A percentile compares a stretch with the other conserved stretches of the same genome.
phyloP scores from a whole-genome alignment of 2,329 filamentous ascomycete genomes.

The Verticillium tricorpus region DNA sequence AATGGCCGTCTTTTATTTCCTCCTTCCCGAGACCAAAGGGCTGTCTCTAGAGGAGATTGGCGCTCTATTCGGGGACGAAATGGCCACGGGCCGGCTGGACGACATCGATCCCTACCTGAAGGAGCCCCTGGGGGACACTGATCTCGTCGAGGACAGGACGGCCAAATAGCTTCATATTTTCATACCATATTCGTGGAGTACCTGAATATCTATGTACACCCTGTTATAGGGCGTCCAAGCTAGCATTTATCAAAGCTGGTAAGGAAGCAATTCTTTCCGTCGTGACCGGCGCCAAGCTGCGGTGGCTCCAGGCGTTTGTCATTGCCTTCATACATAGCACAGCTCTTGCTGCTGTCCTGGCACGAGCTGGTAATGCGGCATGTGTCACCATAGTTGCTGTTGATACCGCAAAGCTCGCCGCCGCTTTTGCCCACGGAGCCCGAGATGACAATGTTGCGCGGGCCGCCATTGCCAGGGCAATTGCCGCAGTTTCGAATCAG shows the following conservation, averaged over 20 bases:
- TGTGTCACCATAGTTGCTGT: constrained; percentile 28
- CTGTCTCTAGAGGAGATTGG: too few species aligned
- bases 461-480: constrained; percentile 36
- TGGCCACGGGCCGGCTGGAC: too few species aligned
- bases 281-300: constrained; percentile 7
- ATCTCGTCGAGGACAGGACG: too few species aligned
- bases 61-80: too few species aligned
- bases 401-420: constrained; percentile 32
- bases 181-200: too few species aligned
- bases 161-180: too few species aligned
- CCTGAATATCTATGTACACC: neutral
- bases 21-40: too few species aligned
- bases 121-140: too few species aligned
- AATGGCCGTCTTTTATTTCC: neutral
- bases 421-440: constrained; percentile 32
- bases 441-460: constrained; percentile 39
- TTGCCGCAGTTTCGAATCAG: constrained; percentile 44
- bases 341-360: constrained; percentile 10
- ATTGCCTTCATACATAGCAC: constrained; percentile 10
- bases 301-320: constrained; percentile 6
- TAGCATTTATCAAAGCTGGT: constrained; percentile 3
- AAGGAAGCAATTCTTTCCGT: constrained; percentile 9
- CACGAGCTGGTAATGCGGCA: constrained; percentile 12
- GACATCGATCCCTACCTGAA: too few species aligned
- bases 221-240: neutral